phyloP scores from a whole-genome alignment of 176 grass and related monocot genomes.

The Aegilops umbellulata region DNA sequence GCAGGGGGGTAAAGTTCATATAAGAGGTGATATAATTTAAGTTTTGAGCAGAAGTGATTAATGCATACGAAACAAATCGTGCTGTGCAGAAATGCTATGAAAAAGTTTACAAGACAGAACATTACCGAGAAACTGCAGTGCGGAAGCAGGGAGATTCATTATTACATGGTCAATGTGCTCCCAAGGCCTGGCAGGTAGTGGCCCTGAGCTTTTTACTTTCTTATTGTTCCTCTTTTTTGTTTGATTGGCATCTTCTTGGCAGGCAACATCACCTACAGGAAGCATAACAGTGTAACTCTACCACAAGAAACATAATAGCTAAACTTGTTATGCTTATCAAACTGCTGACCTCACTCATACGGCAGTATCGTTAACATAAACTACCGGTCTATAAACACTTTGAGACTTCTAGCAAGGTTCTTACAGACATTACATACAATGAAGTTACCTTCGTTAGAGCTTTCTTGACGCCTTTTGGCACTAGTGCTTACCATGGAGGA shows the following conservation, averaged over 20 bases:
- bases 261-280: slow-evolving; percentile 35
- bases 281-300: background rate
- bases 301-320: slow-evolving; percentile 1
- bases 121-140: slow-evolving; percentile 85
- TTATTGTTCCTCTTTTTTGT: slow-evolving; percentile 65
- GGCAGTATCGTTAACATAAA: slow-evolving; percentile 4
- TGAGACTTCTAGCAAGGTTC: slow-evolving; percentile 14
- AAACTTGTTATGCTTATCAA: background rate
- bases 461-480: slow-evolving; percentile 65
- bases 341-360: slow-evolving; percentile 10
- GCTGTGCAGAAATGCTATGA: background rate
- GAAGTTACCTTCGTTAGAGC: slow-evolving; percentile 55
- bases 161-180: slow-evolving; percentile 86
- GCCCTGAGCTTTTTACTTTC: slow-evolving; percentile 54
- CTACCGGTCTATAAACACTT: background rate
- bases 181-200: slow-evolving; percentile 51
- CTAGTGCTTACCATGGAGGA: slow-evolving; percentile 33
- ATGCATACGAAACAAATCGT: background rate
- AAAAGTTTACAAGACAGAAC: slow-evolving; percentile 4
- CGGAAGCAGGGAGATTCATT: slow-evolving; percentile 97
- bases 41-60: background rate
- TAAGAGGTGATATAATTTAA: background rate
- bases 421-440: background rate
- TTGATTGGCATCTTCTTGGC: slow-evolving; percentile 45
- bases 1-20: background rate